A percentile compares a stretch with the other conserved stretches of the same genome.
Conservation (phyloP, 75 land plant species). For the Cryptomeria japonica region DNA sequence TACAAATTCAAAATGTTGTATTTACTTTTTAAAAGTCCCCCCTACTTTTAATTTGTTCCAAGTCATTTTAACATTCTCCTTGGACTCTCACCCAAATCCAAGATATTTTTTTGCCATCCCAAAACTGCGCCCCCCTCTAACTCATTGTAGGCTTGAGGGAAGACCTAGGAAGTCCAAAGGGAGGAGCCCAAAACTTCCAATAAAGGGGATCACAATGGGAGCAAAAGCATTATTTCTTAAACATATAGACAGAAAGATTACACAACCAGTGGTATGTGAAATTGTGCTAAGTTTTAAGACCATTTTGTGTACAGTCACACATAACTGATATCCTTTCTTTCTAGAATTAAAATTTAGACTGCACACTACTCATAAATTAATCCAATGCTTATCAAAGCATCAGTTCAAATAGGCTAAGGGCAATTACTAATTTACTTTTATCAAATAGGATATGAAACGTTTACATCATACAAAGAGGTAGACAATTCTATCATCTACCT, state of each 20-base stretch:
- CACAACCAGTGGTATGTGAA: background rate
- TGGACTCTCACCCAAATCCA: background rate
- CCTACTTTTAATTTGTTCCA: no score
- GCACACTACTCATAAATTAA: background rate
- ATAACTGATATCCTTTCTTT: background rate
- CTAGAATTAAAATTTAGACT: background rate
- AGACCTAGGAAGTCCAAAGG: background rate
- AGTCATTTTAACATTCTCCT: background rate
- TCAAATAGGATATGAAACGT: background rate
- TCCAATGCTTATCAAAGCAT: background rate
- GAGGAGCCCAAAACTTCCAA: background rate
- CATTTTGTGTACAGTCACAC: background rate
- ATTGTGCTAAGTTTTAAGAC: background rate
- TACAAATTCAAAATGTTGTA: background rate
- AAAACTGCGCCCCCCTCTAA: background rate
- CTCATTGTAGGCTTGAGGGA: background rate
- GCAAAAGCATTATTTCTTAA: background rate
- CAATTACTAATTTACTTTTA: background rate
- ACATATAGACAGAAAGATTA: background rate
- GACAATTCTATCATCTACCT: constrained; percentile 3
- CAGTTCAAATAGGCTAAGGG: background rate
- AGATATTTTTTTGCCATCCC: background rate
- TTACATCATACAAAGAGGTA: background rate
- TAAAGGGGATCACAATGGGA: background rate
- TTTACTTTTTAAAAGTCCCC: no score